Conservation (phyloP, 2,329 filamentous ascomycete species). For the Penicillium sp. region DNA sequence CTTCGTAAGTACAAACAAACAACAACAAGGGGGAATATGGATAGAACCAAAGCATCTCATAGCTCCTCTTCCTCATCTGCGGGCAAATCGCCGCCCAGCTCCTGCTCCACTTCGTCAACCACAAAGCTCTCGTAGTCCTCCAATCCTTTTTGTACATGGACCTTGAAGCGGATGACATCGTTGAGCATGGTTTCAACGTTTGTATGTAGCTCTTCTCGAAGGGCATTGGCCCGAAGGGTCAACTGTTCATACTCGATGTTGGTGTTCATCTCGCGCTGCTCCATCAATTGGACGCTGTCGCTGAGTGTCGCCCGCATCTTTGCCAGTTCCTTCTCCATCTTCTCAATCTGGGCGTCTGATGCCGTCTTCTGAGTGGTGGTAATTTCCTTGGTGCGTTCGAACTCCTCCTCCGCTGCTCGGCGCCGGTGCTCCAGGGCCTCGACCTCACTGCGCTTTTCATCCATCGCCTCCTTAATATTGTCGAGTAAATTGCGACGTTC, state of each 20-base stretch:
- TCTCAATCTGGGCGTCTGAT: slow-evolving; percentile 92
- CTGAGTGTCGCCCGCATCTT: slow-evolving; percentile 83
- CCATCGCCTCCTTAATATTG: slow-evolving; percentile 93
- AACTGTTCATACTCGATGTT: slow-evolving; percentile 96
- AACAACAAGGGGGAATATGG: neutral
- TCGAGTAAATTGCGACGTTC: slow-evolving; percentile 92
- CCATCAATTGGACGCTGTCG: slow-evolving; percentile 87
- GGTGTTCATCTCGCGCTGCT: slow-evolving; percentile 93
- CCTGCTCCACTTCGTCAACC: slow-evolving; percentile 86
- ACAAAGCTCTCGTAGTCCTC: slow-evolving; percentile 96
- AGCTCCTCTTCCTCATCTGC: slow-evolving; percentile 34
- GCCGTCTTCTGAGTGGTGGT: slow-evolving; percentile 85
- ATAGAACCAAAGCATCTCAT: slow-evolving; percentile 7
- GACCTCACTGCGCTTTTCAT: slow-evolving; percentile 91
- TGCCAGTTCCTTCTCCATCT: slow-evolving; percentile 97
- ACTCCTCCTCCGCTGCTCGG: slow-evolving; percentile 85
- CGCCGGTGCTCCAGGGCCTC: slow-evolving; percentile 88
- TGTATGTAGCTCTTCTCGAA: slow-evolving; percentile 97
- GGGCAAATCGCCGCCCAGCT: slow-evolving; percentile 66
- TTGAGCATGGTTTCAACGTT: slow-evolving; percentile 96
- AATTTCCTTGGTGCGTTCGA: slow-evolving; percentile 88
- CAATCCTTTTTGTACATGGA: slow-evolving; percentile 88
- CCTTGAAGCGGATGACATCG: slow-evolving; percentile 98
- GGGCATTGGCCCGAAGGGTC: slow-evolving; percentile 75
- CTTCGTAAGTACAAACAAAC: slow-evolving; percentile 11